Evolutionary conservation across 305 asterid species (phyloP), one percentile per base, ranked within the genome.

Genomic region (Fraxinus velutina): DNA sequence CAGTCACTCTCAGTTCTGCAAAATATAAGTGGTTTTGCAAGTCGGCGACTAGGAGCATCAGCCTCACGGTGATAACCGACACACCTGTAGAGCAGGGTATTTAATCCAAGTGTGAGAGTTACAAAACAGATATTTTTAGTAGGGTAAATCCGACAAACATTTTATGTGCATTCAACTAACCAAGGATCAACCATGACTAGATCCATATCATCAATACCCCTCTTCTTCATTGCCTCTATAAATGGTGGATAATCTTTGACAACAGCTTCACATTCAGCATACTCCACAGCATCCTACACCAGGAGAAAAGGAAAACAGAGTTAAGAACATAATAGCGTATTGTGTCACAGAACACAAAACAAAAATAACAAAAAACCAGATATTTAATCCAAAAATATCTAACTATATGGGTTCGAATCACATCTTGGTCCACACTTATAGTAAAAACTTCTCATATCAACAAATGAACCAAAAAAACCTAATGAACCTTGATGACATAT

Each of bases 171-270:
- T 44, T 73, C 80, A 77, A 86, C 97, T 85, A 81, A 94, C 99
- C 99, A 96, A 10, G 97, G 91, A 88, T 96, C 99, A 81, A 96
- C 99, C 99, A 96, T 96, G 88, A 96, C 99, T 83, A 96, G 93
- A 83, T 96, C 97, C 98, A 96, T 91, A 83, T 96, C 98, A 86
- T 96, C 98, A 79, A 96, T 93, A 39, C 99, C 99, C 92, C 99
- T 89, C 90, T 89, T 96, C 91, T 91, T 96, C 98, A 96, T 94
- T 82, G 98, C 99, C 81, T 96, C 98, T 68, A 84, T 83, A 86
- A 96, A 94, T 55, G 98, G 98, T 81, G 95, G 98, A 87, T 89
- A 90, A 64, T 92, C 96, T 89, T 94, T 96, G 68, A 96, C 97
- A 32, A 89, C 91, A 37, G 97, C 98, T 89, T 96, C 99, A 85